phyloP scores from a whole-genome alignment of 345 rosid species.

The Lepidium africanum region DNA sequence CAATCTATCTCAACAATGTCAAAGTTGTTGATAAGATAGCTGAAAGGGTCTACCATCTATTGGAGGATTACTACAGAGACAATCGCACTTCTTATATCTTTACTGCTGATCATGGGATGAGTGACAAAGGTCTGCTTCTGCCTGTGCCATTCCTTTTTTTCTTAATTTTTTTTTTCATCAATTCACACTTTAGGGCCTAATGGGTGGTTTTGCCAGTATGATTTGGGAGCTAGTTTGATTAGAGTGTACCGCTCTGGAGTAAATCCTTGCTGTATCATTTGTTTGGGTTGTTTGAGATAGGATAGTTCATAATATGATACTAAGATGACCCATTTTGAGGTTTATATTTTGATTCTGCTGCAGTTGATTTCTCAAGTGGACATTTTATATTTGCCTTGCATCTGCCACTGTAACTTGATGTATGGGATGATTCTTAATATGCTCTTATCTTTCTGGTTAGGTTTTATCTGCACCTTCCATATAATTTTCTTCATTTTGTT shows the following conservation, averaged over 20 bases:
- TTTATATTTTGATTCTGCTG: not conserved
- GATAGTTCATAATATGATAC: not conserved
- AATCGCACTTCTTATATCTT: slow-evolving; percentile 80
- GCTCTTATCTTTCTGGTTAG: slow-evolving; percentile 10
- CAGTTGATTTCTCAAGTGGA: slow-evolving; percentile 5
- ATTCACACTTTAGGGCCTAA: not conserved
- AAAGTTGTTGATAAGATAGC: slow-evolving; percentile 92
- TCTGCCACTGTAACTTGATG: not conserved
- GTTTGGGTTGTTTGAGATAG: not conserved
- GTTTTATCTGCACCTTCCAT: slow-evolving; percentile 10
- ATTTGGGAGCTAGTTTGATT: not conserved
- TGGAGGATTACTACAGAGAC: slow-evolving; percentile 85
- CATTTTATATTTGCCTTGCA: slow-evolving; percentile 6
- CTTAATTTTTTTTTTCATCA: not conserved
- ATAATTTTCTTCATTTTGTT: not conserved
- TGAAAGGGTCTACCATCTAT: slow-evolving; percentile 56
- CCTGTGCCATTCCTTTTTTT: not conserved
- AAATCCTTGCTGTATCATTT: not conserved
- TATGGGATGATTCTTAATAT: not conserved
- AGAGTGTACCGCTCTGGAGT: not conserved
- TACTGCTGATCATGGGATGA: slow-evolving; percentile 98
- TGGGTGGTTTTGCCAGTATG: not conserved
- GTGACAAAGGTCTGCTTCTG: slow-evolving; percentile 67
- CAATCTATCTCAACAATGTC: slow-evolving; percentile 90
- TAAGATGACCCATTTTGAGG: slow-evolving; percentile 1